Evolutionary conservation across 768 basidiomycete species (phyloP), one percentile per base, ranked within the genome.

Genomic region (Boletus tylopilopsis): DNA sequence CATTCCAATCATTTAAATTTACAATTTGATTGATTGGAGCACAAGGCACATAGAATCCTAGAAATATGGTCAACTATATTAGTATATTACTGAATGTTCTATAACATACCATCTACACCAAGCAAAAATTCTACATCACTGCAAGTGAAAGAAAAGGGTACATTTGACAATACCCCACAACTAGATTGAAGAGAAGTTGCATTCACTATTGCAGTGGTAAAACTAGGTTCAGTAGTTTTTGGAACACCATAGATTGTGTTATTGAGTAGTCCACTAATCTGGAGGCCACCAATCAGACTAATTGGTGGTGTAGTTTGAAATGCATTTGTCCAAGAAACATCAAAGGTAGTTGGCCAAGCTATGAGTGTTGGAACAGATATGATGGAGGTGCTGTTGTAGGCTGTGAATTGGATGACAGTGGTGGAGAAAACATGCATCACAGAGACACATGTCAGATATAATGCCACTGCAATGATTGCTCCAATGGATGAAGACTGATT

Each of bases 381-480:
- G 10, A 2, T 37, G 6, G 42, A 41, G 3, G 45, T 41, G 4
- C 27, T 33, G 10, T 60, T 49, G 36, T 57, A 57, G 3, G 55
- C 45, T 37, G 36, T 49, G 0, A 65, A 50, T 21, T 60, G 42
- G 46, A 65, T 56, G 23, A 65, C 47, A 2, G 64, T 42, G 1
- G 61, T 45, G 4, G 63, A 58, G 1, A 55, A 22, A 37, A 56
- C 55, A 6, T 64, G 64, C 10, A 64, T 50, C 15, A 32, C 18
- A 25, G 51, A 60, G 13, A 65, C 19, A 33, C 47, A 52, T 21
- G 38, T 33, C 12, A 66, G 47, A 39, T 64, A 64, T 6, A 40
- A 16, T 7, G 34, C 36, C 23, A 60, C 55, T 16, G 53, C 51
- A 11, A 59, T 15, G 7, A 52, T 43, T 10, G 38, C 24, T 43